Conservation (phyloP, 1,284 basidiomycete genomes). For the Microbotryum saponariae region DNA sequence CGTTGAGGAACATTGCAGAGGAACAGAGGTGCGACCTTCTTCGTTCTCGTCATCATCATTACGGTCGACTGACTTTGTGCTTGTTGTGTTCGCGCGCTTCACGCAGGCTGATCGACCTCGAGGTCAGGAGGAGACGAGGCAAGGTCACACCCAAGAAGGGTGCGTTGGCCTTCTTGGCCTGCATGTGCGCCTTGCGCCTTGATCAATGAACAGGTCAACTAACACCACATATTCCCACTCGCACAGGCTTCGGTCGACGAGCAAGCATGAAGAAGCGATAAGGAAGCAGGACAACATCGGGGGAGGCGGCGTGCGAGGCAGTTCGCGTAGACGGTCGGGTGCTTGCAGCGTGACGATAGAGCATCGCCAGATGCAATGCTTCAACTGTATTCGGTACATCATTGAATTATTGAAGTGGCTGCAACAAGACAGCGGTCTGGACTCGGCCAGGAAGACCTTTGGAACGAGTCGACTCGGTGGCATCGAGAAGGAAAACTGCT, state of each 20-base stretch:
- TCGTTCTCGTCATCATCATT: too few species aligned
- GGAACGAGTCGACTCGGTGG: not conserved
- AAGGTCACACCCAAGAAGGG: constrained; percentile 34
- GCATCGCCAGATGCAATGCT: not conserved
- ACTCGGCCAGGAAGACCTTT: not conserved
- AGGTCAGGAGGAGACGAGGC: constrained; percentile 26
- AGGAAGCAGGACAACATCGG: too few species aligned
- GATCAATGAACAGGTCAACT: not conserved
- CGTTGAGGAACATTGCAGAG: constrained; percentile 23
- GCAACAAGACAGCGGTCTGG: not conserved
- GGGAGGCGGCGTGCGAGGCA: too few species aligned
- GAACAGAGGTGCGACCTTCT: constrained; percentile 18
- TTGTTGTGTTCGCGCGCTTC: not conserved
- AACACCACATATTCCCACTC: not conserved
- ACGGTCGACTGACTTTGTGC: not conserved
- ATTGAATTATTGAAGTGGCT: too few species aligned
- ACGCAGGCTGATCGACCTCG: constrained; percentile 27
- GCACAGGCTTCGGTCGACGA: constrained; percentile 28
- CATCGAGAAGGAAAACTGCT: not conserved
- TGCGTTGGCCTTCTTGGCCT: not conserved
- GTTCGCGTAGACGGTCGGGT: not conserved
- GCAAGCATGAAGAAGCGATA: constrained; percentile 32
- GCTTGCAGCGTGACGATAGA: not conserved
- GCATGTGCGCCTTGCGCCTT: too few species aligned
- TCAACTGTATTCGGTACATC: not conserved